Evolutionary conservation across 495 filamentous ascomycete species (phyloP), one percentile per base, ranked within the genome.

Genomic region (Hamigera avellanea): DNA sequence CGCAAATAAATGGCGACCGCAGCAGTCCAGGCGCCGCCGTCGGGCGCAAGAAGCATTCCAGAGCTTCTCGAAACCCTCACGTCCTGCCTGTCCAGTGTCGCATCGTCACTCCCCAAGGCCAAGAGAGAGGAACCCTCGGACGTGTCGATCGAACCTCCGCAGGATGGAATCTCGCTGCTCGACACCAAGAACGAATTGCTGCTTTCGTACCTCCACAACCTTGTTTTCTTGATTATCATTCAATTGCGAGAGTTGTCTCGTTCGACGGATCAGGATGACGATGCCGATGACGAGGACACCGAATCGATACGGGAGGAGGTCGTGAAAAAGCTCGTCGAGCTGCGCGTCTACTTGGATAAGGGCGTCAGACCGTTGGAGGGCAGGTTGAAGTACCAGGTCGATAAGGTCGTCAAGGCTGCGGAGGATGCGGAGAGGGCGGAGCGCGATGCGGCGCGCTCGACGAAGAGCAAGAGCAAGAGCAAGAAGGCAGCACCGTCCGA

Each of bases 161-260:
- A 78, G 45, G 78, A 94, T 43, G 89, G 89, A 43, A 88, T 98
- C 33, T 95, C 91, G 2, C 79, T 98, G 4, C 77, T 98, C 49
- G 86, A 95, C 52, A 73, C 81, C 35, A 98, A 98, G 57, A 94
- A 85, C 66, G 93, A 98, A 43, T 72, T 96, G 13, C 75, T 98
- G 10, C 81, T 98, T 29, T 86, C 93, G 1, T 98, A 98, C 62
- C 66, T 96, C 0, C 93, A 96, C 48, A 88, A 95, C 47, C 73
- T 95, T 3, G 84, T 89, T 19, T 94, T 95, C 45, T 63, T 96
- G 33, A 80, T 93, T 26, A 61, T 95, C 2, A 58, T 88, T 29
- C 91, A 94, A 55, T 54, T 95, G 13, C 74, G 84, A 13, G 72
- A 77, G 47, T 52, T 67, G 1, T 64, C 63, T 34, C 41, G 16